Evolutionary conservation across 2,329 filamentous ascomycete species (phyloP), one percentile per base, ranked within the genome.

Genomic region (Colletotrichum costaricense): DNA sequence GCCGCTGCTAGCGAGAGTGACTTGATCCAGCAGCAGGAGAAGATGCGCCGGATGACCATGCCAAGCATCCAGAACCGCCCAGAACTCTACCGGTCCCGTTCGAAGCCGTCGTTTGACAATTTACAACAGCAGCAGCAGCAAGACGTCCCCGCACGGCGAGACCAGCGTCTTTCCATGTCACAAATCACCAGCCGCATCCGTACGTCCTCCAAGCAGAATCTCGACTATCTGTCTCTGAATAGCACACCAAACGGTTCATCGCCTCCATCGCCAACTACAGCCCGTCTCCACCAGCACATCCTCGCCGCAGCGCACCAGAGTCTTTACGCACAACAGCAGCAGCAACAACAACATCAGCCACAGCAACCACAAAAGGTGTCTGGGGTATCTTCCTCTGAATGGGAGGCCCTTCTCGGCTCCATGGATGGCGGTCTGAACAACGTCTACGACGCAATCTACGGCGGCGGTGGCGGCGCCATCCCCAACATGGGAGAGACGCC

Each of bases 381-480:
- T 75, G 84, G 83, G 19, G 87, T 92, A 14, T 91, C 91, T 1
- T 84, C 91, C 9, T 87, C 91, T 0, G 94, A 97, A 77, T 97
- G 95, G 95, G 95, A 97, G 81, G 91, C 92, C 2, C 87, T 97
- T 0, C 87, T 97, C 2, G 92, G 93, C 4, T 93, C 92, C 26
- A 91, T 97, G 80, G 95, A 97, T 77, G 92, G 92, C 46, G 94
- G 94, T 0, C 89, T 93, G 76, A 90, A 92, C 67, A 97, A 96
- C 79, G 93, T 97, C n/a, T 97, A 94, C 81, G 93, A 95, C 79
- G 92, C 92, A 54, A 94, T 95, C 68, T 95, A 95, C 76, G 93
- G 93, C 49, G 93, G 93, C 0, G 59, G 46, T 24, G 54, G 46
- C 6, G 58, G 63, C 5, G 87, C 88, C 11, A 86, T 86, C 58